Percentiles rank a stretch among this genome's conserved stretches.
Conservation (phyloP, 257 asterid genomes). For the Fraxinus quadrangulata region DNA sequence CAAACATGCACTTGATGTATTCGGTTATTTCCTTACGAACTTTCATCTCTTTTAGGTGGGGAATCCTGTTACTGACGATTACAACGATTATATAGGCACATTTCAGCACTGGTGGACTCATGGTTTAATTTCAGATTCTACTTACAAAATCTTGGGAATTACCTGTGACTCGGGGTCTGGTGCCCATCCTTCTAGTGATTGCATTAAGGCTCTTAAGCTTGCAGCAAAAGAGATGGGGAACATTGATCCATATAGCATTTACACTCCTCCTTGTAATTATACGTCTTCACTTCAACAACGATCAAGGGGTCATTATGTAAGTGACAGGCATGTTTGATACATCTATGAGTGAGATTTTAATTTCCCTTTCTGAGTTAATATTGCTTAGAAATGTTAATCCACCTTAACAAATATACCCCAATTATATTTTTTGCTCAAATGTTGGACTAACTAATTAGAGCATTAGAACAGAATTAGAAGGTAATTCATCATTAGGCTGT, state of each 20-base stretch:
- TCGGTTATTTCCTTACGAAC: slow-evolving; percentile 13
- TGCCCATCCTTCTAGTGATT: slow-evolving; percentile 75
- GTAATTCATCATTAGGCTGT: neutral
- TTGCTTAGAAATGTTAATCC: no score
- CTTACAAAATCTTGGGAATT: slow-evolving; percentile 55
- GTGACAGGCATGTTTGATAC: slow-evolving; percentile 27
- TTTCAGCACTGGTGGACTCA: slow-evolving; percentile 99
- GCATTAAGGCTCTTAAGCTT: slow-evolving; percentile 49
- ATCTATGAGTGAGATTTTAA: no score
- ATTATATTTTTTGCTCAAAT: no score
- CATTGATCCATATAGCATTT: slow-evolving; percentile 90
- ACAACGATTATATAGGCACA: slow-evolving; percentile 79
- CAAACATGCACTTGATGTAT: neutral
- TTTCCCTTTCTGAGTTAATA: neutral
- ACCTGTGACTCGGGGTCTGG: slow-evolving; percentile 71
- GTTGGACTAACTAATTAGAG: neutral
- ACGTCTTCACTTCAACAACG: slow-evolving; percentile 52
- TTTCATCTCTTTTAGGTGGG: slow-evolving; percentile 68
- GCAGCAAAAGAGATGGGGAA: slow-evolving; percentile 75
- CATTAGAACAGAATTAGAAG: neutral
- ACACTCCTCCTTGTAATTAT: slow-evolving; percentile 68
- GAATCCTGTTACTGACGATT: slow-evolving; percentile 94
- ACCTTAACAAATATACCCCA: no score
- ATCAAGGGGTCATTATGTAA: slow-evolving; percentile 78
- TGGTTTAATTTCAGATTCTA: slow-evolving; percentile 89